Evolutionary conservation across 495 filamentous ascomycete species (phyloP).

Genomic region (Corynascus novoguineensis): DNA sequence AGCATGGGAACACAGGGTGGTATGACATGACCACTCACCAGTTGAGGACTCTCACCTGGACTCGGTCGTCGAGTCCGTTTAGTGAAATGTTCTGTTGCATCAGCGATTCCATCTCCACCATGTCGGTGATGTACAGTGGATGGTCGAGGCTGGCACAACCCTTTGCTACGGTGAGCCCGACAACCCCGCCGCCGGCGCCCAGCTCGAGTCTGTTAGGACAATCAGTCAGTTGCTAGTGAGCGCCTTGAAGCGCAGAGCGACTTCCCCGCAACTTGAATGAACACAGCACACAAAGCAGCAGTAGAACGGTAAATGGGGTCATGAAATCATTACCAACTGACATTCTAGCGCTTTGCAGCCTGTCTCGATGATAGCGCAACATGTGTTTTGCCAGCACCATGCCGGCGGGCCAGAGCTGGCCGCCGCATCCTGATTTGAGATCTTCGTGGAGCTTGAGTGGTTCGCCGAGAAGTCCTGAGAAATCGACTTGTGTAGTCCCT

Average conservation of each 20-base stretch:
- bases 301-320: background rate
- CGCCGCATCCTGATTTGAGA: constrained; percentile 79
- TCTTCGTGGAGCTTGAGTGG: constrained; percentile 79
- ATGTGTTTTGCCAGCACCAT: constrained; percentile 81
- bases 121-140: constrained; percentile 76
- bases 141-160: constrained; percentile 44
- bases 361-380: constrained; percentile 58
- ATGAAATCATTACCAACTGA: constrained; percentile 46
- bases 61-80: constrained; percentile 61
- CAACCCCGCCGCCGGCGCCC: constrained; percentile 85
- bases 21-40: constrained; percentile 52
- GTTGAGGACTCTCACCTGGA: constrained; percentile 60
- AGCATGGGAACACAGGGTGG: constrained; percentile 8
- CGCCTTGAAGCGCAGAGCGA: no score
- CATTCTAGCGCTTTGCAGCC: constrained; percentile 64
- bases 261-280: constrained; percentile 3
- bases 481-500: constrained; percentile 56
- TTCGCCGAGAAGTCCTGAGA: constrained; percentile 62
- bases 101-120: constrained; percentile 71
- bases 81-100: constrained; percentile 78
- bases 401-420: constrained; percentile 89
- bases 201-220: constrained; percentile 67
- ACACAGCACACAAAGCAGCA: background rate
- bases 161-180: constrained; percentile 64
- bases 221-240: constrained; percentile 11